phyloP scores from a whole-genome alignment of 805 yeast genomes.

The Candida cerambycidarum region DNA sequence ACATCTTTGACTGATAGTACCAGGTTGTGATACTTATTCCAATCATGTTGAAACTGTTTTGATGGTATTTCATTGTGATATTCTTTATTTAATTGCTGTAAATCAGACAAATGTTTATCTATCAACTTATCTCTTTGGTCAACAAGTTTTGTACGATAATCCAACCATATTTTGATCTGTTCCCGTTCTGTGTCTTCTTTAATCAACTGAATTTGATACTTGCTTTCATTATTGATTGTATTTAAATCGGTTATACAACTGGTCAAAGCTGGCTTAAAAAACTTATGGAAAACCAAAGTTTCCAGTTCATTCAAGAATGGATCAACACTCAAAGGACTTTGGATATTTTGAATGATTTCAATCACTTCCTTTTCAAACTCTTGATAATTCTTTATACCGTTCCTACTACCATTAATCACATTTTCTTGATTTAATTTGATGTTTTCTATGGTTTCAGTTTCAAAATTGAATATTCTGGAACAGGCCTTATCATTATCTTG shows the following conservation, averaged over 20 bases:
- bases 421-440: slow-evolving; percentile 35
- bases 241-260: slow-evolving; percentile 23
- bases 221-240: slow-evolving; percentile 27
- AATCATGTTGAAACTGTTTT: not conserved
- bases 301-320: slow-evolving; percentile 17
- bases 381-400: slow-evolving; percentile 16
- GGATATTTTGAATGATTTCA: slow-evolving; percentile 28
- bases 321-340: slow-evolving; percentile 37
- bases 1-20: slow-evolving; percentile 6
- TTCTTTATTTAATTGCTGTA: slow-evolving; percentile 29
- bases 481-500: slow-evolving; percentile 12
- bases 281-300: slow-evolving; percentile 3
- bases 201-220: slow-evolving; percentile 28
- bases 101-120: slow-evolving; percentile 25
- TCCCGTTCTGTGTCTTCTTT: slow-evolving; percentile 22
- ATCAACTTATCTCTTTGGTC: slow-evolving; percentile 26
- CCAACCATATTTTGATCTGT: slow-evolving; percentile 35
- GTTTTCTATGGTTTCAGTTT: slow-evolving; percentile 33
- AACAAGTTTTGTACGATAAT: slow-evolving; percentile 25
- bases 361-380: slow-evolving; percentile 34
- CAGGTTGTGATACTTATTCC: slow-evolving; percentile 15
- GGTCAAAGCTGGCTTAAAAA: slow-evolving; percentile 11
- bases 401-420: slow-evolving; percentile 17
- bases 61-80: slow-evolving; percentile 24
- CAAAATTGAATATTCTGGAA: slow-evolving; percentile 28